These are phyloP conservation scores for Aspergillus incahuasiensis DNA, from an alignment of 495 filamentous ascomycete genomes.

Conservation along the genomic window DNA sequence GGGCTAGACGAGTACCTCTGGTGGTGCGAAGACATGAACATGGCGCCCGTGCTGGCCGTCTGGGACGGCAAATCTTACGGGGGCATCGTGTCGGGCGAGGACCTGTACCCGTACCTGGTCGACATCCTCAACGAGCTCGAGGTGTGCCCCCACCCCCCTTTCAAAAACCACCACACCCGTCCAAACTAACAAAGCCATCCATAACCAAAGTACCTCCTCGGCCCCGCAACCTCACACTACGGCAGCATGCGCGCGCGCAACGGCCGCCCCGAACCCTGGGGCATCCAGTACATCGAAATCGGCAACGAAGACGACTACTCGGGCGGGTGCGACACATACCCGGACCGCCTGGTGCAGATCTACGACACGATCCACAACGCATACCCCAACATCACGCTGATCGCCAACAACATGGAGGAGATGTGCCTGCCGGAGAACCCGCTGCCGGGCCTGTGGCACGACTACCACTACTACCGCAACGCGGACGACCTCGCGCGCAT, in stretches of 20 bases:
- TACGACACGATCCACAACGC: constrained; percentile 39
- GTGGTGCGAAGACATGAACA: constrained; percentile 60
- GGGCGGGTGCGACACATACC: constrained; percentile 35
- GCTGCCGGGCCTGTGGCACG: constrained; percentile 36
- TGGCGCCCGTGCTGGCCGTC: constrained; percentile 54
- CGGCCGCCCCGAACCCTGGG: constrained; percentile 43
- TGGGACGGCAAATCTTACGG: constrained; percentile 60
- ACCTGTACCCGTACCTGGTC: constrained; percentile 39
- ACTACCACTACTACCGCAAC: constrained; percentile 47
- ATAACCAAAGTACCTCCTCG: constrained; percentile 25
- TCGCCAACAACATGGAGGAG: constrained; percentile 35
- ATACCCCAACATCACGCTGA: constrained; percentile 44
- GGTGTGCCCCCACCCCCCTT: neutral
- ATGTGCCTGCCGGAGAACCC: constrained; percentile 24
- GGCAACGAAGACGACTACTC: constrained; percentile 55
- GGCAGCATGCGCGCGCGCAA: constrained; percentile 40
- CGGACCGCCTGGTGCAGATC: constrained; percentile 44
- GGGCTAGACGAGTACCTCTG: constrained; percentile 60
- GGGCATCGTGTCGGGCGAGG: constrained; percentile 32
- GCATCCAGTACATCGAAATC: constrained; percentile 46
- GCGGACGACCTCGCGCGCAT: constrained; percentile 46
- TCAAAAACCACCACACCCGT: neutral
- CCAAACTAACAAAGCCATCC: neutral
- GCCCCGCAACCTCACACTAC: constrained; percentile 27
- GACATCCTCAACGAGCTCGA: constrained; percentile 65